A percentile compares a stretch with the other conserved stretches of the same genome.
These are phyloP conservation scores for Blumeria hordei DNA, from an alignment of 2,329 filamentous ascomycete species.

Conservation along the genomic window DNA sequence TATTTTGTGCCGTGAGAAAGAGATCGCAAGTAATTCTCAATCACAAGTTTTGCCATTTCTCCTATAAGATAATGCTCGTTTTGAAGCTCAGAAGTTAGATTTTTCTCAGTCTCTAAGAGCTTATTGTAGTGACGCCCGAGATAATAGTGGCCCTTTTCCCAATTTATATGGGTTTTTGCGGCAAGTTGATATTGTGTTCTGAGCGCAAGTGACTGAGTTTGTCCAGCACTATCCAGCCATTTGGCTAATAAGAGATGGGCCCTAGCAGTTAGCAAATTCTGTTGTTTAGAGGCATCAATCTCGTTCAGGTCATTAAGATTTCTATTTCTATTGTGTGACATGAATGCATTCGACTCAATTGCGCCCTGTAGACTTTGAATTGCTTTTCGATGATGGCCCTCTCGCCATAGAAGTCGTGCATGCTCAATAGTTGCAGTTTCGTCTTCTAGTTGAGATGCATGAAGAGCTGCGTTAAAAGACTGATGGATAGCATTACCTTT, in stretches of 20 bases:
- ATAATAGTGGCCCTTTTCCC: slow-evolving; percentile 97
- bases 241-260: slow-evolving; percentile 80
- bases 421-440: slow-evolving; percentile 84
- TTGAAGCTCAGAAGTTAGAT: slow-evolving; percentile 52
- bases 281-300: slow-evolving; percentile 17
- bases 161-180: slow-evolving; percentile 41
- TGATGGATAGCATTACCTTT: slow-evolving; percentile 67
- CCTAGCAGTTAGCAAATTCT: slow-evolving; percentile 41
- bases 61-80: slow-evolving; percentile 54
- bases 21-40: slow-evolving; percentile 80
- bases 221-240: slow-evolving; percentile 88
- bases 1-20: slow-evolving; percentile 82
- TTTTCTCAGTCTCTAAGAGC: slow-evolving; percentile 69
- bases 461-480: slow-evolving; percentile 81
- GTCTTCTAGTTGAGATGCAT: slow-evolving; percentile 65
- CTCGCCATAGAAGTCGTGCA: slow-evolving; percentile 75
- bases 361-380: slow-evolving; percentile 78
- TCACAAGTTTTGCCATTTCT: slow-evolving; percentile 66
- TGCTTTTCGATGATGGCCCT: slow-evolving; percentile 80
- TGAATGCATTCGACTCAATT: slow-evolving; percentile 60
- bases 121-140: slow-evolving; percentile 95
- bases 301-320: slow-evolving; percentile 7
- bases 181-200: slow-evolving; percentile 66
- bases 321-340: slow-evolving; percentile 15
- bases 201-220: slow-evolving; percentile 63